Base-by-base conservation (phyloP, 148 eudicot genomes). In the Oxyria digyna region DNA sequence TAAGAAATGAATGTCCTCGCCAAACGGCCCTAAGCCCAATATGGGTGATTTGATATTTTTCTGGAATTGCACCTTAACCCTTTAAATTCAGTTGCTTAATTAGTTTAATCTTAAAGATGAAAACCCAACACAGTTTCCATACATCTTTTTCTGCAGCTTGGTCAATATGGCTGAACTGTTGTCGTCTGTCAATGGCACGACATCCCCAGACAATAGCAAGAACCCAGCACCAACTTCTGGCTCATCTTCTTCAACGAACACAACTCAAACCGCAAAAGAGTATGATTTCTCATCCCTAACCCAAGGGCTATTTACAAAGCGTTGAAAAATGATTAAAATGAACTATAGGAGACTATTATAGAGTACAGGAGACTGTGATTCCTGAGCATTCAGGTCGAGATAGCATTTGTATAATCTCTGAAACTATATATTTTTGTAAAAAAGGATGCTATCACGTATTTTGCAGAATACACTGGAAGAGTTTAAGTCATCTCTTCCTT, bases 271-370 rank as follows among this genome's bases (percentile, higher is more conserved):
- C 3, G 75, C 71, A 37, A 94, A 85, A 69, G 97, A 90, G 0
- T 88, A 75, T 8, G 97, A 94, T 66, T 94, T 94, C 72, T 94
- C 99, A 18, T 88, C 99, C 54, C 75, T 94, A 73, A 94, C 99
- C 10, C 96, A 90, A 81, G 99, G 87, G 27, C 69, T 90, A 59
- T 88, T 94, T 67, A 74, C 96, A 17, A 94, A 94, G 74, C 84
- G 83, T 32, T 88, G 80, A 82, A 59, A 68, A 70, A n/a, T n/a
- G n/a, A n/a, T n/a, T n/a, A n/a, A n/a, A n/a, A n/a, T n/a, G n/a
- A n/a, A n/a, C n/a, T n/a, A n/a, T n/a, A n/a, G n/a, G 26, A 55
- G 13, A 26, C 63, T 26, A 27, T 55, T 55, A 55, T 24, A 55
- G 12, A 55, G 33, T 0, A 27, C 27, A 55, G 63, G 63, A 27